These are phyloP conservation scores for Backusella circina DNA, from an alignment of 192 early-diverging fungal species.

Conservation along the genomic window DNA sequence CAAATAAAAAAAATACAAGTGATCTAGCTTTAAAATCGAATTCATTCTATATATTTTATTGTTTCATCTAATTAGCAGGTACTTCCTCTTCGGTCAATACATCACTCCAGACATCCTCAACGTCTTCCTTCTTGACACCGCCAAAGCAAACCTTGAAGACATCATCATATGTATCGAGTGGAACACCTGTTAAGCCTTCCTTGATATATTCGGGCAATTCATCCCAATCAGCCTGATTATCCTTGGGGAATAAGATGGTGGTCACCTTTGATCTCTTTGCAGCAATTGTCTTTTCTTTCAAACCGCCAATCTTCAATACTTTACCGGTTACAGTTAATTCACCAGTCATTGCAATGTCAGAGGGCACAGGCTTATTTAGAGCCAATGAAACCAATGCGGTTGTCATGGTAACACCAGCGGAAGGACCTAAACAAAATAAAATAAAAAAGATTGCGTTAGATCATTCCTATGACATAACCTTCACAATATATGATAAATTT, in stretches of 20 bases:
- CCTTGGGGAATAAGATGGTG: constrained; percentile 85
- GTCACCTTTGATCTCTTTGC: constrained; percentile 91
- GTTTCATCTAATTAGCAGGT: background rate
- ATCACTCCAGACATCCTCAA: constrained; percentile 29
- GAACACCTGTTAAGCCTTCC: constrained; percentile 81
- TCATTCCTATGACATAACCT: background rate
- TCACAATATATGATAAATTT: constrained; percentile 1
- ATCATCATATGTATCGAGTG: constrained; percentile 80
- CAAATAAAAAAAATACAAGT: background rate
- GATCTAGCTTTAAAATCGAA: background rate
- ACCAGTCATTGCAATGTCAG: constrained; percentile 96
- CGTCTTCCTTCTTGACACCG: constrained; percentile 29
- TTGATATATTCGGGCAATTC: constrained; percentile 90
- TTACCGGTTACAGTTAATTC: constrained; percentile 97
- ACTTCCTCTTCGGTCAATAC: constrained; percentile 27
- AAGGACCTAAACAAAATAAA: constrained; percentile 69
- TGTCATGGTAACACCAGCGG: constrained; percentile 94
- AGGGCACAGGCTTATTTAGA: constrained; percentile 67
- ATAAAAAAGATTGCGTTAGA: background rate
- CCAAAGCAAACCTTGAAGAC: constrained; percentile 57
- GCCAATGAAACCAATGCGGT: constrained; percentile 92
- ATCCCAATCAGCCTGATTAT: constrained; percentile 93
- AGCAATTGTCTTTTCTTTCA: constrained; percentile 98
- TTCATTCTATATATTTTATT: constrained; percentile 11
- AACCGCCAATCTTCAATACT: constrained; percentile 94